A percentile compares a stretch with the other conserved stretches of the same genome.
phyloP scores from a whole-genome alignment of 2,329 filamentous ascomycete genomes.

The Aspergillus sp. region DNA sequence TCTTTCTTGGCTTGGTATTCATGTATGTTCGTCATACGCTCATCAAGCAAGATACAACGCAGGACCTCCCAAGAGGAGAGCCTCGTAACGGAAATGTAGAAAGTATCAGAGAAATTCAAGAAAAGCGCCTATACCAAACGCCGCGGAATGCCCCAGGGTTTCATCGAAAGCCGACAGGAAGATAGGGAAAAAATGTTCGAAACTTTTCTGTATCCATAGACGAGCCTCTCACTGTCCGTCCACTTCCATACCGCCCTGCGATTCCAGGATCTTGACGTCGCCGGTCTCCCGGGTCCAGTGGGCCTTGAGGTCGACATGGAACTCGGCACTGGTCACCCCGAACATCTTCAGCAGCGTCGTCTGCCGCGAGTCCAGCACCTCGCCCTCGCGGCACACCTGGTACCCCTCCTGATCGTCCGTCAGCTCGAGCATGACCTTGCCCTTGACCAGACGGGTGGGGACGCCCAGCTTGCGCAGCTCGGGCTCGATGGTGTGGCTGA shows the following conservation, averaged over 20 bases:
- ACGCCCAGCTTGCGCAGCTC: conserved; percentile 86
- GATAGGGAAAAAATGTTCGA: conserved; percentile 10
- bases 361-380: conserved; percentile 84
- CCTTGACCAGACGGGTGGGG: conserved; percentile 84
- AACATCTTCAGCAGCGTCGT: conserved; percentile 93
- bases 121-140: conserved; percentile 36
- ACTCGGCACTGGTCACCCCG: conserved; percentile 85
- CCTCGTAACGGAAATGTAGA: conserved; percentile 13
- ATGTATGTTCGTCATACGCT: conserved; percentile 30
- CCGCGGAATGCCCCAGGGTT: conserved; percentile 35
- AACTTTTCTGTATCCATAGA: background rate
- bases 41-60: conserved; percentile 25
- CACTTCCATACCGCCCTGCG: conserved; percentile 43
- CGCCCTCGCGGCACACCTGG: conserved; percentile 78
- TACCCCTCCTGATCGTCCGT: conserved; percentile 55
- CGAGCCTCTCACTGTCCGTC: conserved; percentile 27
- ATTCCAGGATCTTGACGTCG: conserved; percentile 41
- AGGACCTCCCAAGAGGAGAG: background rate
- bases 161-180: conserved; percentile 17
- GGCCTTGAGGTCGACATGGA: conserved; percentile 76
- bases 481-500: conserved; percentile 87
- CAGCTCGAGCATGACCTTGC: conserved; percentile 74
- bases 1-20: conserved; percentile 27
- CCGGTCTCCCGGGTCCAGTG: conserved; percentile 48
- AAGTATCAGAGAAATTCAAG: conserved; percentile 18